Percentiles rank a stretch among this genome's conserved stretches.
Conservation (phyloP, 2,329 filamentous ascomycete species). For the Nectriaceae sp. region DNA sequence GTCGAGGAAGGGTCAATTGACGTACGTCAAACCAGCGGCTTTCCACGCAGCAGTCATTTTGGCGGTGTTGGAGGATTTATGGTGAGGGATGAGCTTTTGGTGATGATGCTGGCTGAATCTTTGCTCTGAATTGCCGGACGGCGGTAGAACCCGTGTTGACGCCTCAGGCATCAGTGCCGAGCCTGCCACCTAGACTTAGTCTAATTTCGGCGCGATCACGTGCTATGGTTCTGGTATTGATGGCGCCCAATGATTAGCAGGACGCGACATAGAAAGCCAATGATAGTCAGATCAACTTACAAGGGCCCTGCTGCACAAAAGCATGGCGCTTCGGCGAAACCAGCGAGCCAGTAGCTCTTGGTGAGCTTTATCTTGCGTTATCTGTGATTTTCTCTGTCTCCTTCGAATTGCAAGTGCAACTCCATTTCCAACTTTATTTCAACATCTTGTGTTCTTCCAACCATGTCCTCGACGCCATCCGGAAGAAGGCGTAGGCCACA, state of each 20-base stretch:
- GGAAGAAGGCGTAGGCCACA: constrained; percentile 42
- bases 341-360: constrained; percentile 6
- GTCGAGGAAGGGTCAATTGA: constrained; percentile 35
- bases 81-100: constrained; percentile 28
- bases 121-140: constrained; percentile 35
- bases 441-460: neutral
- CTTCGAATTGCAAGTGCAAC: neutral
- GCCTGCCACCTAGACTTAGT: too few species aligned
- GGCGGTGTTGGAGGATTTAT: constrained; percentile 45
- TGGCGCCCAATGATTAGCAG: constrained; percentile 12
- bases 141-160: constrained; percentile 21
- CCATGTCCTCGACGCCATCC: constrained; percentile 24
- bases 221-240: neutral
- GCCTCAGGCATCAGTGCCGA: constrained; percentile 33
- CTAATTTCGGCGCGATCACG: too few species aligned
- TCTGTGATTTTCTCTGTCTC: constrained; percentile 7
- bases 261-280: constrained; percentile 28
- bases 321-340: too few species aligned
- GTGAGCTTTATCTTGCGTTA: constrained; percentile 15
- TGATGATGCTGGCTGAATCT: constrained; percentile 40
- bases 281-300: constrained; percentile 17
- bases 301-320: too few species aligned
- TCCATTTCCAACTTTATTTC: neutral
- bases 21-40: constrained; percentile 94
- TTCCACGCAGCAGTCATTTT: constrained; percentile 99